Percentiles rank a stretch among this genome's conserved stretches.
Evolutionary conservation across 1,139 yeast genomes (phyloP).

Genomic region (Wickerhamiella infanticola): DNA sequence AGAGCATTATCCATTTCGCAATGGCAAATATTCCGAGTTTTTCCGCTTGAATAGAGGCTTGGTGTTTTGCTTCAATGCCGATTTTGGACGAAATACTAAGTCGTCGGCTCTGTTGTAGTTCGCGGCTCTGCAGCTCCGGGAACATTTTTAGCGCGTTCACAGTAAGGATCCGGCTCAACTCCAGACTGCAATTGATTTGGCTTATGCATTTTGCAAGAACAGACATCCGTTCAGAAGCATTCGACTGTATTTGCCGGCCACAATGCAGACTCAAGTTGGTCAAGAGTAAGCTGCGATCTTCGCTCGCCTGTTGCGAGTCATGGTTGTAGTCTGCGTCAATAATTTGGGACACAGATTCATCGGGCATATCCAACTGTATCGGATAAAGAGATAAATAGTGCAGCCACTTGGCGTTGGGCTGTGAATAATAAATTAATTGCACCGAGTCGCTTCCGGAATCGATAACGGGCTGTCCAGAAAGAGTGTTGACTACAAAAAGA

Average conservation of each 20-base stretch:
- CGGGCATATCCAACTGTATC: slow-evolving; percentile 45
- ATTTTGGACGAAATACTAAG: slow-evolving; percentile 4
- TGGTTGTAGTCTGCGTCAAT: slow-evolving; percentile 21
- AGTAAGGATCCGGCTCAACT: slow-evolving; percentile 20
- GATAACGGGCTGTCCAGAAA: slow-evolving; percentile 1
- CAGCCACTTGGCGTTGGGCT: slow-evolving; percentile 59
- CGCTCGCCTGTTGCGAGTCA: slow-evolving; percentile 15
- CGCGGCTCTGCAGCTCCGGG: slow-evolving; percentile 14
- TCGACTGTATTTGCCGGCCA: neutral
- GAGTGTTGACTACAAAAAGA: neutral
- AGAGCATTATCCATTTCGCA: slow-evolving; percentile 9
- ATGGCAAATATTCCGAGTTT: slow-evolving; percentile 4
- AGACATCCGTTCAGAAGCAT: slow-evolving; percentile 4
- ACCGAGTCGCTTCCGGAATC: slow-evolving; percentile 12
- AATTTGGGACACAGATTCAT: slow-evolving; percentile 19
- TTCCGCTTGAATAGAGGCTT: slow-evolving; percentile 1
- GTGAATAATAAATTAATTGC: slow-evolving; percentile 44
- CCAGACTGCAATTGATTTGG: slow-evolving; percentile 23
- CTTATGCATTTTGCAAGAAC: slow-evolving; percentile 17
- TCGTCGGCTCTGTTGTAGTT: slow-evolving; percentile 5
- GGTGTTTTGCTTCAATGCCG: slow-evolving; percentile 3
- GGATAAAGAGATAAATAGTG: slow-evolving; percentile 72
- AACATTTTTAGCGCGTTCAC: slow-evolving; percentile 18
- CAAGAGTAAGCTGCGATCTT: neutral
- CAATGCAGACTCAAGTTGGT: neutral